Percentiles rank a stretch among this genome's conserved stretches.
These are phyloP conservation scores for Lepiota brunneoincarnata DNA, from an alignment of 768 basidiomycete genomes.

Conservation along the genomic window DNA sequence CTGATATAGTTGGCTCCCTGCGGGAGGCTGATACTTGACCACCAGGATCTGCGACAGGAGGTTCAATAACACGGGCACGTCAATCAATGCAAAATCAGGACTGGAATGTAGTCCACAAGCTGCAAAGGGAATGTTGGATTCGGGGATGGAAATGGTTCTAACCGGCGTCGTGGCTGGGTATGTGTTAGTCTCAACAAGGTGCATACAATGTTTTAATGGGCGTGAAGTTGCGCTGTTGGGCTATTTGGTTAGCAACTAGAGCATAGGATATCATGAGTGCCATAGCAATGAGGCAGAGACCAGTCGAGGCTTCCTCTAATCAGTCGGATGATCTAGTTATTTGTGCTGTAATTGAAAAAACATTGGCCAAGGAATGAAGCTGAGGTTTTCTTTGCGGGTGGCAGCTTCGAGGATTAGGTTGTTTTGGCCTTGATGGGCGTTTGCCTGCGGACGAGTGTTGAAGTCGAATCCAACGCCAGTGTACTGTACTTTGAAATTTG, in stretches of 20 bases:
- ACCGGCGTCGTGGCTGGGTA: no score
- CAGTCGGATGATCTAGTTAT: not conserved
- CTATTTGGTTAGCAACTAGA: not conserved
- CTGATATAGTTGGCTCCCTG: no score
- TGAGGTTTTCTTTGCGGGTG: slow-evolving; percentile 32
- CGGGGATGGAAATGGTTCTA: no score
- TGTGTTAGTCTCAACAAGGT: no score
- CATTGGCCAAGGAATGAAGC: no score
- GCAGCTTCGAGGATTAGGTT: slow-evolving; percentile 37
- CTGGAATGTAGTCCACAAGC: no score
- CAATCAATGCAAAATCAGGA: no score
- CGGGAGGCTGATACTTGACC: no score
- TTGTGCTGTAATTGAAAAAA: not conserved
- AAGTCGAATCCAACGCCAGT: slow-evolving; percentile 35
- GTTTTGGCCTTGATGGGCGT: slow-evolving; percentile 22
- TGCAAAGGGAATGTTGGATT: no score
- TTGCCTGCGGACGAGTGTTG: slow-evolving; percentile 21
- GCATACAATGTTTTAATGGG: not conserved
- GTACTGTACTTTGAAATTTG: slow-evolving; percentile 31
- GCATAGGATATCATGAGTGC: not conserved
- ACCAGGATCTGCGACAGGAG: no score
- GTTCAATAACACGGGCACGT: no score
- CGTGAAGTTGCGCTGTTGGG: not conserved
- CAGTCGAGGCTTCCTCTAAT: not conserved
- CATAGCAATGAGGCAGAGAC: not conserved